Evolutionary conservation across 306 rosid species (phyloP).

Genomic region (Dryas alaskensis): DNA sequence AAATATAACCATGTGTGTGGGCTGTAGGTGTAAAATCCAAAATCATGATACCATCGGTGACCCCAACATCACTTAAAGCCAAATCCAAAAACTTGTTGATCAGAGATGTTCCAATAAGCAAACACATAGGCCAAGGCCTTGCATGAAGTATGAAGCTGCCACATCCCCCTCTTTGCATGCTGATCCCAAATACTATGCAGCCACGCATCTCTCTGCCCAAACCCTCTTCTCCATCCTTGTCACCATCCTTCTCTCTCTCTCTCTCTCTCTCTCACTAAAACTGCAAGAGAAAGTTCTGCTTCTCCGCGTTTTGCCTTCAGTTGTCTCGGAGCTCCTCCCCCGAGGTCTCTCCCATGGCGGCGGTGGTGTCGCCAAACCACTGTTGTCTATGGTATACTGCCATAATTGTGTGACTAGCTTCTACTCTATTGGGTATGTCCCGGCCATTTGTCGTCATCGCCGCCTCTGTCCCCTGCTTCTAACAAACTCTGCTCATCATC

Average conservation of each 20-base stretch:
- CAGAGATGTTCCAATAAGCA: background rate
- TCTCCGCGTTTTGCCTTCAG: conserved; percentile 58
- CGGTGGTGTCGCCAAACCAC: conserved; percentile 25
- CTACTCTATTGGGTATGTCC: conserved; percentile 61
- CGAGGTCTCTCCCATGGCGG: conserved; percentile 21
- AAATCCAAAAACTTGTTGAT: no score
- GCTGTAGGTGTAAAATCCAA: no score
- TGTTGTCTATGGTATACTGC: conserved; percentile 44
- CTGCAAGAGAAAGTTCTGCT: conserved; percentile 83
- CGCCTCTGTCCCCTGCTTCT: conserved; percentile 51
- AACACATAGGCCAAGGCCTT: conserved; percentile 11
- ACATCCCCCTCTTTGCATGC: conserved; percentile 79
- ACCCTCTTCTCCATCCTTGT: conserved; percentile 36
- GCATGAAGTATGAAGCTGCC: conserved; percentile 43
- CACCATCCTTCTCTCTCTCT: conserved; percentile 19
- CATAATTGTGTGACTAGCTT: conserved; percentile 45
- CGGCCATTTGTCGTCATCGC: conserved; percentile 44
- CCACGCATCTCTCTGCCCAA: conserved; percentile 54
- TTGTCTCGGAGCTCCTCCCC: conserved; percentile 30
- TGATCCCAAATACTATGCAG: conserved; percentile 54
- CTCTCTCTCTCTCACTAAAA: background rate
- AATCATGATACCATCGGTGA: no score
- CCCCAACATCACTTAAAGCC: no score
- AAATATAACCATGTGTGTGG: no score
- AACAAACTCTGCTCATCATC: background rate